Conservation (phyloP, 2,329 filamentous ascomycete species). For the Alternaria conjuncta region DNA sequence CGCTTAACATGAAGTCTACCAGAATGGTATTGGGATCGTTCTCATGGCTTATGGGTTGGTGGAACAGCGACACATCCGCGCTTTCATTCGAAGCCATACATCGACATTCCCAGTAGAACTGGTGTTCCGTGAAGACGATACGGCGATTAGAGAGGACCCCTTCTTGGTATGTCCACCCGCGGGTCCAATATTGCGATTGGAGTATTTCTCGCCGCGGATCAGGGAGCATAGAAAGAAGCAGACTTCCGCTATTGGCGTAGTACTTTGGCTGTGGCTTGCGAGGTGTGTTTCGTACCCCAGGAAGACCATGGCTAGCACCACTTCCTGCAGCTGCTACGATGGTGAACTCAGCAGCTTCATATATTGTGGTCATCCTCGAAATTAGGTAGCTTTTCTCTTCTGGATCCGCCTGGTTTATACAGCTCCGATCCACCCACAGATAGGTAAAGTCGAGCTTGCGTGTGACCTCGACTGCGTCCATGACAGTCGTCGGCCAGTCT, state of each 20-base stretch:
- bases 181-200: slow-evolving; percentile 5
- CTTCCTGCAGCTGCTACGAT: slow-evolving; percentile 16
- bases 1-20: slow-evolving; percentile 14
- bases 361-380: slow-evolving; percentile 18
- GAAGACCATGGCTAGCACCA: slow-evolving; percentile 11
- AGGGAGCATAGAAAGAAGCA: slow-evolving; percentile 11
- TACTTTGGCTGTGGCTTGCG: slow-evolving; percentile 14
- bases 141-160: slow-evolving; percentile 11
- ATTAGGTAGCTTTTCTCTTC: slow-evolving; percentile 9
- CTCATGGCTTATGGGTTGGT: neutral
- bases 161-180: slow-evolving; percentile 23
- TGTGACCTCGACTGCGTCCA: slow-evolving; percentile 12
- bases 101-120: slow-evolving; percentile 16
- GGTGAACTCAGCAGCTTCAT: slow-evolving; percentile 13
- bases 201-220: slow-evolving; percentile 8
- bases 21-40: neutral
- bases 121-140: slow-evolving; percentile 17
- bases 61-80: slow-evolving; percentile 1
- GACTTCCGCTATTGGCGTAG: slow-evolving; percentile 6
- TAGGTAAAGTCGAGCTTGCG: slow-evolving; percentile 2
- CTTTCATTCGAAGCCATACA: slow-evolving; percentile 12
- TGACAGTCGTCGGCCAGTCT: slow-evolving; percentile 9
- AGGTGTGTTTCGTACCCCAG: slow-evolving; percentile 3
- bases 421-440: slow-evolving; percentile 16
- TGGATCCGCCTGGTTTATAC: slow-evolving; percentile 11